Base-by-base conservation (phyloP, 2,329 filamentous ascomycete genomes). In the Calonectria pseudoturangicola region DNA sequence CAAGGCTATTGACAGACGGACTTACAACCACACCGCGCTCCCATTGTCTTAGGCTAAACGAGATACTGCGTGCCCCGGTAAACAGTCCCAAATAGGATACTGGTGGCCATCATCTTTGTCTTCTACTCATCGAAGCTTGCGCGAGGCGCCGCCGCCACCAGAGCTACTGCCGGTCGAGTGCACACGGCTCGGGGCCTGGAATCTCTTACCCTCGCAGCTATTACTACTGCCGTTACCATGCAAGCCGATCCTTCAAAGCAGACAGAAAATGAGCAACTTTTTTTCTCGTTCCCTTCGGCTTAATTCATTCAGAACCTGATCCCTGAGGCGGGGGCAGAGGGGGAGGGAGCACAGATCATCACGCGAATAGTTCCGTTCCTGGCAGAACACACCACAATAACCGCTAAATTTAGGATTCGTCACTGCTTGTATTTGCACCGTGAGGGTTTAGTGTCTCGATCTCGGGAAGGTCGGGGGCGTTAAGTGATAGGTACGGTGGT, bases 1-100 rank as follows among this genome's bases (percentile, higher is more conserved):
- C 54, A 47, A 51, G 27, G 56, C 47, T 63, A 47, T 64, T 64
- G 67, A 54, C 7, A 43, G 56, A 47, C 56, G 66, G 66, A n/a
- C 45, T 41, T 18, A 13, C 41, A 60, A 27, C 43, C 50, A 68
- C 41, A 56, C n/a, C 10, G 33, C 4, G 18, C 21, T 8, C 12
- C 21, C n/a, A n/a, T 25, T 39, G 12, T 36, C 45, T 13, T 25
- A 21, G 10, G 45, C 45, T 9, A n/a, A 9, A 5, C 45, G 9
- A 13, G 21, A 4, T 7, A 48, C n/a, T 39, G 25, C 21, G 5
- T 41, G 54, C 25, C 54, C 21, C 54, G 33, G 33, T 5, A 60
- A 15, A 25, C 21, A 30, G 39, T 25, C 54, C 54, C 21, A 15
- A 60, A 18, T 41, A 9, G 36, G 54, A 9, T 12, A 60, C 18